These are phyloP conservation scores for Caloboletus firmus DNA, from an alignment of 1,284 basidiomycete species.

Conservation along the genomic window DNA sequence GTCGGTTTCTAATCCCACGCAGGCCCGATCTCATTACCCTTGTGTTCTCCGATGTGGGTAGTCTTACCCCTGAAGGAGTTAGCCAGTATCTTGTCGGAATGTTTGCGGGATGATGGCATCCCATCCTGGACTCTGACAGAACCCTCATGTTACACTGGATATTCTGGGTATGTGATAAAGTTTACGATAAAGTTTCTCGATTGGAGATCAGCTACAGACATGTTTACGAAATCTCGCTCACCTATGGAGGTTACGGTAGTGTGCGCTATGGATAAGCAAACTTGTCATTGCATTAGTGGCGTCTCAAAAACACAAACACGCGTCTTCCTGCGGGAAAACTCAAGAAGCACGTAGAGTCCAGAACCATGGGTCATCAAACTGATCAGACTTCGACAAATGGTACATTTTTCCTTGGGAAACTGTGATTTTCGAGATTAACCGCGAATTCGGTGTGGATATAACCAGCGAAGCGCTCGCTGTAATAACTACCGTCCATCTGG, in stretches of 20 bases:
- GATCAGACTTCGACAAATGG: conserved; percentile 20
- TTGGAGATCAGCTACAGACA: conserved; percentile 21
- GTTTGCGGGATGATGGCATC: conserved; percentile 65
- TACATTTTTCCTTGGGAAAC: conserved; percentile 18
- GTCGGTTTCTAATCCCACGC: conserved; percentile 29
- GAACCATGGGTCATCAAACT: conserved; percentile 20
- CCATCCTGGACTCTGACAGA: not conserved
- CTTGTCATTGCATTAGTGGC: conserved; percentile 7
- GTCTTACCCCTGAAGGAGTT: conserved; percentile 88
- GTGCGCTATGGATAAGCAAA: conserved; percentile 6
- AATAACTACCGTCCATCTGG: not conserved
- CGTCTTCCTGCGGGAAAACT: conserved; percentile 17
- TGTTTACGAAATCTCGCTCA: conserved; percentile 10
- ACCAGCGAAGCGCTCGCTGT: not conserved
- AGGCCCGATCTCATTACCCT: conserved; percentile 87
- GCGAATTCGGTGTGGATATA: conserved; percentile 15
- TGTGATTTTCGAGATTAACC: conserved; percentile 31
- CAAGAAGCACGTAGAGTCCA: conserved; percentile 11
- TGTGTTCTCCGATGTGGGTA: conserved; percentile 90
- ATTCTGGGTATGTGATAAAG: conserved; percentile 36
- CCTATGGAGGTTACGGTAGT: conserved; percentile 16
- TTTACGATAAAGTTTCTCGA: conserved; percentile 41
- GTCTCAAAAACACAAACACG: conserved; percentile 20
- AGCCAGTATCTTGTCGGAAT: conserved; percentile 89
- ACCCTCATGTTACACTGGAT: not conserved